These are phyloP conservation scores for Agrocybe praecox DNA, from an alignment of 768 basidiomycete species.

Conservation along the genomic window DNA sequence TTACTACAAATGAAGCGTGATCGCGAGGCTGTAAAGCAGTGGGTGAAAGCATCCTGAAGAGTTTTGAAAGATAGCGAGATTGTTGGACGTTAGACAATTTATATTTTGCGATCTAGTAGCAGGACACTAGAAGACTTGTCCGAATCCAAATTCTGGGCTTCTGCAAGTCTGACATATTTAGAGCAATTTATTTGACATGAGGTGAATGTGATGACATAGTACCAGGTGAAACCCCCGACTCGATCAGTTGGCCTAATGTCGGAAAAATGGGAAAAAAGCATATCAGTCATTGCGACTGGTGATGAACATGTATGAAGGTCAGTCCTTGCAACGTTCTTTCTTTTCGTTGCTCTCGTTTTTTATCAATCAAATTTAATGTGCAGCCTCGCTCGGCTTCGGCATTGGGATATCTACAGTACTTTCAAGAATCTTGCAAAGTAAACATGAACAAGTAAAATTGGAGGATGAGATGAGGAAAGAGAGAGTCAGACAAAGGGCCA, in stretches of 20 bases:
- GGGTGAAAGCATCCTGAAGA: constrained; percentile 28
- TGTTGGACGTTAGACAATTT: not conserved
- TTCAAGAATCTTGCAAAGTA: too few species aligned
- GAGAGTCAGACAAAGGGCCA: too few species aligned
- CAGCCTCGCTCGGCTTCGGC: too few species aligned
- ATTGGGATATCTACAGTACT: too few species aligned
- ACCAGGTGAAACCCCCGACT: not conserved
- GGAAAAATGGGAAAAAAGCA: too few species aligned
- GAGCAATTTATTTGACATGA: not conserved
- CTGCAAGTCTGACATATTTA: not conserved
- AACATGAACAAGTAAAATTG: too few species aligned
- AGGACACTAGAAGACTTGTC: not conserved
- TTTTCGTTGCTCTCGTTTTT: too few species aligned
- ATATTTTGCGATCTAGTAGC: not conserved
- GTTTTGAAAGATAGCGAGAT: not conserved
- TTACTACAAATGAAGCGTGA: constrained; percentile 50
- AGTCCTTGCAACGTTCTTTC: too few species aligned
- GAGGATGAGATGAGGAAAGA: too few species aligned
- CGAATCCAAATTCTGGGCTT: not conserved
- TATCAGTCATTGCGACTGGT: too few species aligned
- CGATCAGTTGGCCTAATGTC: not conserved
- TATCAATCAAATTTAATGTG: too few species aligned
- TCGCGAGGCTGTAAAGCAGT: constrained; percentile 39
- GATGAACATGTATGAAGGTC: too few species aligned
- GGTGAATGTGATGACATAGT: not conserved